A percentile compares a stretch with the other conserved stretches of the same genome.
Evolutionary conservation across 2,329 filamentous ascomycete species (phyloP).

Genomic region (Paecilomyces sp.): DNA sequence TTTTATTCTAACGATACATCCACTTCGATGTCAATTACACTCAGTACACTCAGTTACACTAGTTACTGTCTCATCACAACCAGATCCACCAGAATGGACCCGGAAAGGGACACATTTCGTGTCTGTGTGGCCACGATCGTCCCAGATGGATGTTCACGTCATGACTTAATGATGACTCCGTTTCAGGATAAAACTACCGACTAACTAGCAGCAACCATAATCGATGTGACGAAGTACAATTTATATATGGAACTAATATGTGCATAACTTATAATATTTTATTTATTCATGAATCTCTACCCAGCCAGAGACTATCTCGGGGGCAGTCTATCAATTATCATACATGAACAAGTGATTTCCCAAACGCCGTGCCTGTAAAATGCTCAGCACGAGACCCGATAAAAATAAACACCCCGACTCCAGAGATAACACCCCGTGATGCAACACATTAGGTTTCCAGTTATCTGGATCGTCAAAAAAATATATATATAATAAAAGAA

Average conservation of each 20-base stretch:
- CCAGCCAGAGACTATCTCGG: not conserved
- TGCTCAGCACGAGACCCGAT: not conserved
- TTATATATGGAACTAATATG: not conserved
- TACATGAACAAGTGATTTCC: not conserved
- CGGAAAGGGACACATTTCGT: too few relatives aligned
- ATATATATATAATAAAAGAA: not conserved
- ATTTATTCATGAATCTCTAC: not conserved
- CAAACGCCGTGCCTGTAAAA: not conserved
- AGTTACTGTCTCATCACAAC: too few relatives aligned
- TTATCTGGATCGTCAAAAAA: not conserved
- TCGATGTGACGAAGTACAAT: not conserved
- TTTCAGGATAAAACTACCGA: too few relatives aligned
- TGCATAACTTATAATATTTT: not conserved
- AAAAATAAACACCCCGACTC: not conserved
- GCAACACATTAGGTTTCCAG: not conserved
- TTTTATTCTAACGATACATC: too few relatives aligned
- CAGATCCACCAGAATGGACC: too few relatives aligned
- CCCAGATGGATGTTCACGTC: too few relatives aligned
- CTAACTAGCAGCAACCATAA: not conserved
- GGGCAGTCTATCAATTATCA: not conserved
- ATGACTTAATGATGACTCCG: too few relatives aligned
- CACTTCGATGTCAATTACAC: too few relatives aligned
- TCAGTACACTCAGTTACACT: too few relatives aligned
- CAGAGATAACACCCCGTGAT: not conserved
- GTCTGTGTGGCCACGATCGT: too few relatives aligned